Percentiles rank a stretch among this genome's conserved stretches.
phyloP scores from a whole-genome alignment of 2,329 filamentous ascomycete species.

The Penicillium frequentans region DNA sequence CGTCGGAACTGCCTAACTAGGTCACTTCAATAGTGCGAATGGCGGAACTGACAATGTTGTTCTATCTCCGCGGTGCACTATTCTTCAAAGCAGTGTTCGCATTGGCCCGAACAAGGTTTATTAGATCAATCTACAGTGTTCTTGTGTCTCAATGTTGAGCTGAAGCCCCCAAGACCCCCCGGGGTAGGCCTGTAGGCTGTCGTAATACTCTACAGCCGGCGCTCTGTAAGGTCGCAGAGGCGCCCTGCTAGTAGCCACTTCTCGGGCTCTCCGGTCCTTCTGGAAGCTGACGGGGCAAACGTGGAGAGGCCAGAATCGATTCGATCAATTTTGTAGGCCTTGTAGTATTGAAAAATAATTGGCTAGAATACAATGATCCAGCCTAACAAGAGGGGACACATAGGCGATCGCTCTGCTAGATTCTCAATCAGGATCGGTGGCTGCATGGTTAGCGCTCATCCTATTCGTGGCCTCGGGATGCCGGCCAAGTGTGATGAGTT shows the following conservation, averaged over 20 bases:
- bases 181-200: neutral
- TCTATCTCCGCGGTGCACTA: neutral
- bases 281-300: neutral
- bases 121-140: neutral
- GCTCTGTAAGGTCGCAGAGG: neutral
- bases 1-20: neutral
- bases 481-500: neutral
- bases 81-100: neutral
- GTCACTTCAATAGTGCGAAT: neutral
- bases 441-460: neutral
- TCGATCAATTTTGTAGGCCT: neutral
- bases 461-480: neutral
- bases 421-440: neutral
- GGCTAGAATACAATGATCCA: too few species aligned
- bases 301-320: neutral
- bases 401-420: neutral
- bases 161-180: neutral
- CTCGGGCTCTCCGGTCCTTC: neutral
- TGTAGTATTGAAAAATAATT: neutral
- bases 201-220: neutral
- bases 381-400: neutral
- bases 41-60: neutral
- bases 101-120: neutral
- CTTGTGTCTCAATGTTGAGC: neutral
- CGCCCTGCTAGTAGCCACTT: neutral